Evolutionary conservation across 768 basidiomycete species (phyloP).

Genomic region (Amanita rubescens): DNA sequence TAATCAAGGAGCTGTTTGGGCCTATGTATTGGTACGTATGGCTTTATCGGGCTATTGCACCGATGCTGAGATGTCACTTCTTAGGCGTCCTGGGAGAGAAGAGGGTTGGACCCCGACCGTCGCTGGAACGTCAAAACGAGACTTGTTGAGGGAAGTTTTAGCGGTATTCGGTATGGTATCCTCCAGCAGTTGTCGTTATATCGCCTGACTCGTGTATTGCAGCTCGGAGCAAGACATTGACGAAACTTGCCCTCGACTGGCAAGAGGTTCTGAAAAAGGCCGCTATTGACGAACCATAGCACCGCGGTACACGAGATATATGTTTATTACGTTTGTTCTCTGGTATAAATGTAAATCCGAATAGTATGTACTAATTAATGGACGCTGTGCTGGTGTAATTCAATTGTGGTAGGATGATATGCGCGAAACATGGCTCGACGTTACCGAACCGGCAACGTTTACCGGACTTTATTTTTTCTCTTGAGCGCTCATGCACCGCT

Average conservation of each 20-base stretch:
- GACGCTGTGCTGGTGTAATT: neutral
- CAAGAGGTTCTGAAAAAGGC: slow-evolving; percentile 72
- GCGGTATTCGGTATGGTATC: slow-evolving; percentile 62
- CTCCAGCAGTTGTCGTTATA: neutral
- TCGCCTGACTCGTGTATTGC: neutral
- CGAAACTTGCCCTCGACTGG: slow-evolving; percentile 74
- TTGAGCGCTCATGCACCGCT: too few relatives aligned
- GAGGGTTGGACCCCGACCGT: slow-evolving; percentile 61
- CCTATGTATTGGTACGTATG: slow-evolving; percentile 78
- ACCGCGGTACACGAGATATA: neutral
- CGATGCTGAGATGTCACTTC: neutral
- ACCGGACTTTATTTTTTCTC: too few relatives aligned
- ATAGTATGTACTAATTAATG: neutral
- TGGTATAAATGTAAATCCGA: neutral
- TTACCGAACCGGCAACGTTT: too few relatives aligned
- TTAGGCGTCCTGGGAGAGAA: slow-evolving; percentile 62
- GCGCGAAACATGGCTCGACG: too few relatives aligned
- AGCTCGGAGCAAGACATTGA: slow-evolving; percentile 73
- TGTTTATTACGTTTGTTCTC: neutral
- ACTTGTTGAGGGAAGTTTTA: slow-evolving; percentile 76
- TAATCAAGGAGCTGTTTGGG: slow-evolving; percentile 85
- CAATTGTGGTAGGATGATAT: too few relatives aligned
- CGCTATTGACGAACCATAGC: slow-evolving; percentile 36
- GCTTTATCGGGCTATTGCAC: neutral
- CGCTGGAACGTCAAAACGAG: slow-evolving; percentile 70